A percentile compares a stretch with the other conserved stretches of the same genome.
Evolutionary conservation across 495 filamentous ascomycete species (phyloP).

Genomic region (Neurospora tetraspora): DNA sequence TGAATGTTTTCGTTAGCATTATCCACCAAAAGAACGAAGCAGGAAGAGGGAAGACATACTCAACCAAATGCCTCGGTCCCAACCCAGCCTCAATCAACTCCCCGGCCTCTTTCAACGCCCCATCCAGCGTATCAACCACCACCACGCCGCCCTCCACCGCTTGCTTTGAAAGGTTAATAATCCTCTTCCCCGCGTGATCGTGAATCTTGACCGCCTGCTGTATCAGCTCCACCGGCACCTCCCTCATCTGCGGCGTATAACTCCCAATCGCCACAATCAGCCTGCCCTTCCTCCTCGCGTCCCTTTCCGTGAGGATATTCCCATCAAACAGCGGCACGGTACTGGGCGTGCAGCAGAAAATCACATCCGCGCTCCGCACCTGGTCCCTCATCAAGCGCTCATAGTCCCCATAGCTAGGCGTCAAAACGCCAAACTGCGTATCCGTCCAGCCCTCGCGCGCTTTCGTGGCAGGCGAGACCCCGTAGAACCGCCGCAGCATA

Average conservation of each 20-base stretch:
- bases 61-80: constrained; percentile 61
- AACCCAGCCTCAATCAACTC: constrained; percentile 78
- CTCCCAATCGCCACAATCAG: constrained; percentile 73
- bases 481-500: constrained; percentile 49
- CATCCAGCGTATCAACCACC: constrained; percentile 76
- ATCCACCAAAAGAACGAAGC: not conserved
- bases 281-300: constrained; percentile 65
- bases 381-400: constrained; percentile 53
- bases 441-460: constrained; percentile 45
- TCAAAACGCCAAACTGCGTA: constrained; percentile 61
- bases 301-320: constrained; percentile 48
- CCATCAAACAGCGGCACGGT: constrained; percentile 41
- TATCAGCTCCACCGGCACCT: constrained; percentile 69
- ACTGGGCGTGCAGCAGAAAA: constrained; percentile 60
- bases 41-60: constrained; percentile 33
- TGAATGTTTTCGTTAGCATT: constrained; percentile 8
- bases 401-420: constrained; percentile 63
- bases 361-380: constrained; percentile 58
- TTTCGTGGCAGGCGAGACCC: constrained; percentile 34
- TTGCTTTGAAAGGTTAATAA: constrained; percentile 38
- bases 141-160: constrained; percentile 59
- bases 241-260: constrained; percentile 77
- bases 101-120: constrained; percentile 74
- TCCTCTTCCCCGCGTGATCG: constrained; percentile 46
- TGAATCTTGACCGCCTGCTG: constrained; percentile 51